Percentiles rank a stretch among this genome's conserved stretches.
These are phyloP conservation scores for Fusarium duplospermum DNA, from an alignment of 2,329 filamentous ascomycete species.

Conservation along the genomic window DNA sequence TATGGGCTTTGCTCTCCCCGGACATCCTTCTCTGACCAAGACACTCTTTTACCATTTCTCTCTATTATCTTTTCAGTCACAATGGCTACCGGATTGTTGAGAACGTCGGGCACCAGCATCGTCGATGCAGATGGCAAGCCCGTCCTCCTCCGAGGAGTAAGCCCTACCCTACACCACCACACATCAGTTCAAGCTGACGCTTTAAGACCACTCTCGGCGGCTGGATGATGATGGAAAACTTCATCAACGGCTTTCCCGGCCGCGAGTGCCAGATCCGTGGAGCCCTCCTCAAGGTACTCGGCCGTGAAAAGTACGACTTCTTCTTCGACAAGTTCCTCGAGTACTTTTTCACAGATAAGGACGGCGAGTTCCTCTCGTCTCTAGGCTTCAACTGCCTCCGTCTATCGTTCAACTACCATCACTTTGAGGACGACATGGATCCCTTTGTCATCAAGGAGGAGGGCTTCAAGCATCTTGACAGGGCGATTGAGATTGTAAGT, in stretches of 20 bases:
- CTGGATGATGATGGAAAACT: slow-evolving; percentile 65
- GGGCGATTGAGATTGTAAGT: slow-evolving; percentile 55
- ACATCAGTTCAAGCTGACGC: background rate
- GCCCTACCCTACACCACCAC: background rate
- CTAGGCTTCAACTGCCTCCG: slow-evolving; percentile 68
- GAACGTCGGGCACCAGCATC: slow-evolving; percentile 47
- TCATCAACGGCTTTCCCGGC: slow-evolving; percentile 70
- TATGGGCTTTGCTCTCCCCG: background rate
- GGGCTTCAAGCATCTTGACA: slow-evolving; percentile 63
- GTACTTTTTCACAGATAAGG: slow-evolving; percentile 68
- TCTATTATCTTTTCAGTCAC: background rate
- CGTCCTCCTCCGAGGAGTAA: slow-evolving; percentile 55
- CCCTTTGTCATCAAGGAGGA: slow-evolving; percentile 59
- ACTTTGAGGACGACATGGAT: slow-evolving; percentile 65
- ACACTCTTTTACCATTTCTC: background rate
- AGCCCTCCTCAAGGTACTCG: slow-evolving; percentile 64
- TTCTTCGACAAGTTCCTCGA: slow-evolving; percentile 69
- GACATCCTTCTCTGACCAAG: background rate
- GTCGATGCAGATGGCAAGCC: slow-evolving; percentile 57
- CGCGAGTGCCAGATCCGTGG: slow-evolving; percentile 66
- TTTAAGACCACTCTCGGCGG: slow-evolving; percentile 44
- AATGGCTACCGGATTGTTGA: slow-evolving; percentile 39
- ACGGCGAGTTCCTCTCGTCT: slow-evolving; percentile 67
- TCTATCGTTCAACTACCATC: slow-evolving; percentile 69
- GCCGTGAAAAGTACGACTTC: slow-evolving; percentile 67